phyloP scores from a whole-genome alignment of 768 basidiomycete species.

The Hysterangium stoloniferum region DNA sequence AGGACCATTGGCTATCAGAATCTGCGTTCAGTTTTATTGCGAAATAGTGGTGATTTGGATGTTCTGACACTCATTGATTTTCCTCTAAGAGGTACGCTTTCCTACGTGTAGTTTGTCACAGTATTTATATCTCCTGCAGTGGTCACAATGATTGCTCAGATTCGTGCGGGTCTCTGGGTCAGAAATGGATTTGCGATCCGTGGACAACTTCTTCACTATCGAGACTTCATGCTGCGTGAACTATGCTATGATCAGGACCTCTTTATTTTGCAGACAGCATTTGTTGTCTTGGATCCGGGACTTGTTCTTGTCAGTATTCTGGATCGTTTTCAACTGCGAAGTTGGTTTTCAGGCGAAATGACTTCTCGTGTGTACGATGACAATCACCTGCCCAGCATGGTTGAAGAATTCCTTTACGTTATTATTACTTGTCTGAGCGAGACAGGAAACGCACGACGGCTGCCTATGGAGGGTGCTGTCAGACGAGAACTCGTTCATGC shows the following conservation, averaged over 20 bases:
- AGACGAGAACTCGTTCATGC: slow-evolving; percentile 86
- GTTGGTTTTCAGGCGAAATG: slow-evolving; percentile 68
- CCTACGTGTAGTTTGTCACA: background rate
- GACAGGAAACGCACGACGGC: slow-evolving; percentile 60
- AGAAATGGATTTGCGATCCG: slow-evolving; percentile 95
- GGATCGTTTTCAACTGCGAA: slow-evolving; percentile 78
- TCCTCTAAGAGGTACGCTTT: slow-evolving; percentile 69
- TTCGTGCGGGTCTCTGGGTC: slow-evolving; percentile 93
- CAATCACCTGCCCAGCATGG: slow-evolving; percentile 70
- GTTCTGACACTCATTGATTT: slow-evolving; percentile 79
- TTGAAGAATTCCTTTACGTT: slow-evolving; percentile 86
- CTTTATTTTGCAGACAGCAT: slow-evolving; percentile 79
- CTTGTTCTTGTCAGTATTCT: slow-evolving; percentile 78
- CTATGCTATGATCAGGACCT: slow-evolving; percentile 95
- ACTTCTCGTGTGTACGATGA: slow-evolving; percentile 57
- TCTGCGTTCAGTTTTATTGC: slow-evolving; percentile 46
- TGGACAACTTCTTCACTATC: slow-evolving; percentile 91
- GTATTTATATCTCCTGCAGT: slow-evolving; percentile 36
- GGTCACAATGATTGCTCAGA: slow-evolving; percentile 87
- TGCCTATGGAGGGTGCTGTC: slow-evolving; percentile 56
- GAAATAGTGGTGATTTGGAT: slow-evolving; percentile 55
- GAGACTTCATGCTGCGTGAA: slow-evolving; percentile 92
- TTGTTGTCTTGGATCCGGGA: slow-evolving; percentile 67
- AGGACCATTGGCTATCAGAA: slow-evolving; percentile 43
- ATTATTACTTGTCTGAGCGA: slow-evolving; percentile 84